Evolutionary conservation across 192 early-diverging fungal species (phyloP).

Genomic region (Jimgerdemannia lactiflua): DNA sequence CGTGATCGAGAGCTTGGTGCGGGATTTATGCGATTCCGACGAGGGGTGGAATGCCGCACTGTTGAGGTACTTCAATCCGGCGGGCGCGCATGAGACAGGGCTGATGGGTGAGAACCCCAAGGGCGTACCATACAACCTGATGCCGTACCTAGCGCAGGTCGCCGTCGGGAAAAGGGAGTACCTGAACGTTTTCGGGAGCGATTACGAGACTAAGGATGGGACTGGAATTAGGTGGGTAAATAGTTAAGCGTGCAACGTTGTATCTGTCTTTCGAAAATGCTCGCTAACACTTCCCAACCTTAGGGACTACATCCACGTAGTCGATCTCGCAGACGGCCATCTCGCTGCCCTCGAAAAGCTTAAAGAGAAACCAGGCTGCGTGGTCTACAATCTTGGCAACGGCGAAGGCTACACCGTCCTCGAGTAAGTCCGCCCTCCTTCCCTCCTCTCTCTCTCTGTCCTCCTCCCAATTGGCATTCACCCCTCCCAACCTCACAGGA

Average conservation of each 20-base stretch:
- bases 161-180: conserved; percentile 73
- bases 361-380: conserved; percentile 28
- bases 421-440: conserved; percentile 32
- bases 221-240: conserved; percentile 44
- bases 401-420: conserved; percentile 86
- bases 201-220: conserved; percentile 88
- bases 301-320: conserved; percentile 92
- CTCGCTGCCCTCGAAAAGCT: conserved; percentile 71
- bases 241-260: neutral
- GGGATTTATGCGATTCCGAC: conserved; percentile 53
- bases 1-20: conserved; percentile 75
- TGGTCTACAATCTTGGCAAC: conserved; percentile 80
- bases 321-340: conserved; percentile 84
- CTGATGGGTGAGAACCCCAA: conserved; percentile 86
- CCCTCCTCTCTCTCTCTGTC: conserved; percentile 31
- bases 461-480: neutral
- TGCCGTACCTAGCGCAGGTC: conserved; percentile 87
- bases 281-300: conserved; percentile 24
- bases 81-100: conserved; percentile 83
- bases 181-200: conserved; percentile 82
- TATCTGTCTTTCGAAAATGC: too few species aligned
- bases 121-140: conserved; percentile 80
- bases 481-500: neutral
- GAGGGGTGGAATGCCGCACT: conserved; percentile 41
- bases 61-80: conserved; percentile 88